These are phyloP conservation scores for Rauvolfia tetraphylla DNA, from an alignment of 257 asterid genomes.

Conservation along the genomic window DNA sequence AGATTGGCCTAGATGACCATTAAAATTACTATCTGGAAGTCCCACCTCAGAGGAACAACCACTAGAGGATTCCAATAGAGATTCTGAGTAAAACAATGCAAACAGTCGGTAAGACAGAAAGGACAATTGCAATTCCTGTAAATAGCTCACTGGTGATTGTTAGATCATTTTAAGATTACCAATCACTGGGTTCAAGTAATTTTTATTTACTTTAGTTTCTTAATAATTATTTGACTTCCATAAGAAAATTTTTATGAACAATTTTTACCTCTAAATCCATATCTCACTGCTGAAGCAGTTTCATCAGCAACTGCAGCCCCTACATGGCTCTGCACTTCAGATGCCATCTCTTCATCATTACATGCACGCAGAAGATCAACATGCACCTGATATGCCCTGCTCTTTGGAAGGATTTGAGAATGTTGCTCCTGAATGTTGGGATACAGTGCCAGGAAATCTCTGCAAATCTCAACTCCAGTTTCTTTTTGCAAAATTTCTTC, in stretches of 20 bases:
- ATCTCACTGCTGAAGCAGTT: conserved; percentile 92
- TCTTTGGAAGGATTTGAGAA: conserved; percentile 83
- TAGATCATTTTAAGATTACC: conserved; percentile 4
- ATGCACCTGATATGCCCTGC: conserved; percentile 88
- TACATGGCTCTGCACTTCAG: conserved; percentile 60
- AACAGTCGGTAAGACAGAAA: conserved; percentile 7
- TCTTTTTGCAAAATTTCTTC: conserved; percentile 69
- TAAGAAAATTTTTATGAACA: neutral
- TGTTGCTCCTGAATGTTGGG: conserved; percentile 59
- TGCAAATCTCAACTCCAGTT: conserved; percentile 55
- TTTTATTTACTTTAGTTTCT: neutral
- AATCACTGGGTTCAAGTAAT: neutral
- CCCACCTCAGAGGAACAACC: conserved; percentile 22
- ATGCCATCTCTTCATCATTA: conserved; percentile 51
- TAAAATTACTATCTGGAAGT: conserved; percentile 30
- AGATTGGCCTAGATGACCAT: conserved; percentile 36
- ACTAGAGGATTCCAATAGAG: conserved; percentile 36
- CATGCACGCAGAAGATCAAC: conserved; percentile 81
- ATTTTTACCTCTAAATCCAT: conserved; percentile 67
- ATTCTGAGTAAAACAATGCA: conserved; percentile 32
- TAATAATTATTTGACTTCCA: neutral
- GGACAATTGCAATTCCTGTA: neutral
- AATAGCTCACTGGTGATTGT: neutral
- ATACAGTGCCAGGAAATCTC: conserved; percentile 51
- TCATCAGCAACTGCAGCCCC: conserved; percentile 90